Evolutionary conservation across 2,329 filamentous ascomycete species (phyloP), one percentile per base, ranked within the genome.

Genomic region (Dendrostoma leiphaemia): DNA sequence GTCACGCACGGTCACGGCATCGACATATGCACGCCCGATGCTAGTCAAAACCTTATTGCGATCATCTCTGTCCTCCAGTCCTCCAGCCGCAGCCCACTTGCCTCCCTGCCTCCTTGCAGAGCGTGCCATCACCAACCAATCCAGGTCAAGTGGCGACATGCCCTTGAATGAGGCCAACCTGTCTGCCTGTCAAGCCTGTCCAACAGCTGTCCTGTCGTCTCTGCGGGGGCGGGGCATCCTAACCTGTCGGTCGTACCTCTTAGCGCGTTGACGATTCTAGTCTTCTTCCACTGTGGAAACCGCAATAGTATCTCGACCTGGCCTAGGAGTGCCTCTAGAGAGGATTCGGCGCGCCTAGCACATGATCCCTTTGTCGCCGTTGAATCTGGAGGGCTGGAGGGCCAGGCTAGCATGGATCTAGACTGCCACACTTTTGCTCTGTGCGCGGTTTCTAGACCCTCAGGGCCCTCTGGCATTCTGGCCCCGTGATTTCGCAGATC

Each of bases 21-120:
- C 46, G 35, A 48, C 45, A 44, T 56, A 38, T 53, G 54, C 40
- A 53, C 23, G 34, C 23, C 43, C 32, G 34, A 34, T 32, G 44
- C 34, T 49, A 53, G 54, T 50, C 46, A 23, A 43, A 57, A 53
- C 50, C 53, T 29, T 54, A 54, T 54, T 56, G 41, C 26, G 24
- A 13, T 40, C 19, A n/a, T 26, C 21, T 35, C 29, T 23, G 23
- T 13, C 32, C 3, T 19, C 7, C 13, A 26, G 45, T 31, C 21
- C 38, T 26, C 13, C 10, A 26, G 38, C 38, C 23, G 21, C 23
- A 26, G 23, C 15, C 38, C n/a, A 41, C 38, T 9, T n/a, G n/a
- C n/a, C 19, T 19, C n/a, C 37, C 37, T 21, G 13, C 12, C 45
- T 8, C 34, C 12, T 13, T 34, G 13, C 31, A 19, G 34, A 4